Evolutionary conservation across 352 stramenopile genomes (phyloP).

Genomic region (Globisporangium spinosum): DNA sequence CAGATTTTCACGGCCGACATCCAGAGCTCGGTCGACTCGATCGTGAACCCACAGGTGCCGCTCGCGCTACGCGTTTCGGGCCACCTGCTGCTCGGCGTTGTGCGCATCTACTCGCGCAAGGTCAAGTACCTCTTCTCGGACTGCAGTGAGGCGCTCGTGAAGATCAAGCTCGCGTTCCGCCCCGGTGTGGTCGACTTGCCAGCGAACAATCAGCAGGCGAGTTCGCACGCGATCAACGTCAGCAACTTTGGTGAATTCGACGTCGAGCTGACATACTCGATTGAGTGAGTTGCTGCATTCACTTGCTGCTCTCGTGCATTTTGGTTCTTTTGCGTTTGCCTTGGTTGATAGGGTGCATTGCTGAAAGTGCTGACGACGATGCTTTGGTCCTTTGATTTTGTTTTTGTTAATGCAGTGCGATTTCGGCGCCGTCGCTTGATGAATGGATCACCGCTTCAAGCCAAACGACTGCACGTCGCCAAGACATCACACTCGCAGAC

Average conservation of each 20-base stretch:
- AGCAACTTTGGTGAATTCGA: slow-evolving; percentile 86
- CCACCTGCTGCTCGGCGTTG: slow-evolving; percentile 97
- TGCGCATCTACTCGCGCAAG: slow-evolving; percentile 98
- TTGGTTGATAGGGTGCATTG: background rate
- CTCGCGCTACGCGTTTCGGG: slow-evolving; percentile 96
- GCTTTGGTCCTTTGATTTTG: background rate
- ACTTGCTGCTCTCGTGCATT: background rate
- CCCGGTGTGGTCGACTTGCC: slow-evolving; percentile 80
- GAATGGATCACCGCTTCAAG: slow-evolving; percentile 81
- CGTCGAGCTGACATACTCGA: slow-evolving; percentile 76
- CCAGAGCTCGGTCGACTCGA: slow-evolving; percentile 93
- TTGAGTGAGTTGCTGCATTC: slow-evolving; percentile 55
- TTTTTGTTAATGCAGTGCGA: slow-evolving; percentile 32
- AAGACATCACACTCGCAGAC: slow-evolving; percentile 85
- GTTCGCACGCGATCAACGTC: slow-evolving; percentile 77
- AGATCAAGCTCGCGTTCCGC: slow-evolving; percentile 98
- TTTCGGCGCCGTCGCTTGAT: slow-evolving; percentile 60
- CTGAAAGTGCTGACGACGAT: background rate
- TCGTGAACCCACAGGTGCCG: slow-evolving; percentile 95
- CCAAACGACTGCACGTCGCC: slow-evolving; percentile 66
- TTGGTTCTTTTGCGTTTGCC: background rate
- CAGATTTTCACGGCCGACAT: slow-evolving; percentile 99
- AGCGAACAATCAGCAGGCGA: slow-evolving; percentile 56
- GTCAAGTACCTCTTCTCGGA: slow-evolving; percentile 98
- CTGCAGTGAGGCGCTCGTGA: slow-evolving; percentile 98